Evolutionary conservation across 1,284 basidiomycete genomes (phyloP), one percentile per base, ranked within the genome.

Genomic region (Pisolithus thermaeus): DNA sequence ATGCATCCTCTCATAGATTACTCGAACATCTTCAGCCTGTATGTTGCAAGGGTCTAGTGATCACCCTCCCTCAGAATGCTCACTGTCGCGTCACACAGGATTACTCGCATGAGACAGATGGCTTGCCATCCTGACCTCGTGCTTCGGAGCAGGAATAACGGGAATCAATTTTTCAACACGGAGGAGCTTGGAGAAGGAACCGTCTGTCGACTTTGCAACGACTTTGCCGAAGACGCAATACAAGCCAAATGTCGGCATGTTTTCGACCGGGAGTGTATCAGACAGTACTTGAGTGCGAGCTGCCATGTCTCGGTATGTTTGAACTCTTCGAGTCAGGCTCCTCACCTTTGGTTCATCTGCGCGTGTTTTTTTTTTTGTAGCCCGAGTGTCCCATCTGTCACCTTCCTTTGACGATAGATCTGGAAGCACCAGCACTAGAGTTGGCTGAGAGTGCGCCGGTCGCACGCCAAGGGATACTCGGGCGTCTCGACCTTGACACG

Each of bases 381-480:
- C 96, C 97, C 22, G 84, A 87, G 49, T 99, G 97, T 65, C 97
- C 97, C 1, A 91, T 97, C 40, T 99, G 97, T 68, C 93, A 98
- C 67, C 73, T 96, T 12, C 83, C 90, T 0, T 75, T 99, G 45
- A 95, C 94, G 12, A 97, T 99, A 57, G 95, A 99, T 67, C 76
- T 99, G 5, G 95, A 97, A 65, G 92, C 88, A 7, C 91, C 94
- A 41, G 88, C 96, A 0, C 72, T 99, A 14, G 95, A 98, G 61
- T 64, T 92, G 27, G 87, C 84, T 57, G 84, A 86, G 59, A 82
- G 78, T 54, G 55, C 68, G 16, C 66, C 74, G 9, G 70, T 64
- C n/a, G 78, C 80, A 32, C 83, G 92, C 36, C 96, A 99, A 68
- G 97, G 97, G 37, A 97, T 99, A 52, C 80, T 99, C 4, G 90